phyloP scores from a whole-genome alignment of 2,329 filamentous ascomycete genomes.

The Zymoseptoria tritici region DNA sequence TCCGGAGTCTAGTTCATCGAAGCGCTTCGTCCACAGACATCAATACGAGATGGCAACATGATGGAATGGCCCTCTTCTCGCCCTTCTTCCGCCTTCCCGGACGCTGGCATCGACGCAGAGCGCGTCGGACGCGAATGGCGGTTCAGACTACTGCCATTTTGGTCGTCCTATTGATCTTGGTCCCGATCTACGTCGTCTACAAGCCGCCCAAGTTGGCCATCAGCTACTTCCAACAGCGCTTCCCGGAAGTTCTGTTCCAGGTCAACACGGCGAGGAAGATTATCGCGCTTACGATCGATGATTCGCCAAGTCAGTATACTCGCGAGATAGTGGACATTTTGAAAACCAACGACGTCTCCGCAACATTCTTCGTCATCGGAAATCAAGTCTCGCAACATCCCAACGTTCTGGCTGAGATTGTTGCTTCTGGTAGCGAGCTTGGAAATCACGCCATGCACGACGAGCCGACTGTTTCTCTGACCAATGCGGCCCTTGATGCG shows the following conservation, averaged over 20 bases:
- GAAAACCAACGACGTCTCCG: conserved; percentile 56
- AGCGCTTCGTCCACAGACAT: not conserved
- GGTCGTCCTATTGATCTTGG: conserved; percentile 22
- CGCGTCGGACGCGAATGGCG: conserved; percentile 26
- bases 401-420: conserved; percentile 42
- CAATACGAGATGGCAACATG: conserved; percentile 9
- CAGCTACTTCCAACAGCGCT: conserved; percentile 59
- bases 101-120: conserved; percentile 26
- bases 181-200: conserved; percentile 64
- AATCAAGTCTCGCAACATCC: conserved; percentile 56
- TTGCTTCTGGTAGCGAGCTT: conserved; percentile 52
- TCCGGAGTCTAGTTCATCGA: not conserved
- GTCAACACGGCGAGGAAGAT: conserved; percentile 54
- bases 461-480: conserved; percentile 61
- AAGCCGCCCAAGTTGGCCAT: conserved; percentile 70
- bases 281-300: conserved; percentile 79
- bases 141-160: conserved; percentile 19
- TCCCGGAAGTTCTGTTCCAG: conserved; percentile 75
- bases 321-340: conserved; percentile 61
- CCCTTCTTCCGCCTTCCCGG: conserved; percentile 28
- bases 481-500: conserved; percentile 49
- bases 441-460: conserved; percentile 88
- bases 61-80: conserved; percentile 25
- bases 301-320: conserved; percentile 70
- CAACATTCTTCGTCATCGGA: conserved; percentile 87